Conservation (phyloP, 768 basidiomycete genomes). For the Boletus rufocinnamomeus region DNA sequence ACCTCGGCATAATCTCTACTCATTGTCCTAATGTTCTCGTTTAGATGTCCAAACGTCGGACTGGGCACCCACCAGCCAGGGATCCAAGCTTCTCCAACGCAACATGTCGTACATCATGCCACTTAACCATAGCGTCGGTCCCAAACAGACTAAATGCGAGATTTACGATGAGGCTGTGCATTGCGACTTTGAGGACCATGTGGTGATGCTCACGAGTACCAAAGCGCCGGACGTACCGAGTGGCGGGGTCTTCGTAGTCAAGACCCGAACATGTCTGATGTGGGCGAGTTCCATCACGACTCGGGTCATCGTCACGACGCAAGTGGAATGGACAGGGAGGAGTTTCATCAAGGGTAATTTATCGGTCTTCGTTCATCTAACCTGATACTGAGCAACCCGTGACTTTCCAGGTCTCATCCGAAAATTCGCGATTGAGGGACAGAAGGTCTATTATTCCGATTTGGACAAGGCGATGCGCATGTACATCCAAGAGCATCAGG, state of each 20-base stretch:
- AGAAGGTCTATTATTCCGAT: slow-evolving; percentile 81
- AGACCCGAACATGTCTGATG: slow-evolving; percentile 92
- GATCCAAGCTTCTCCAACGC: slow-evolving; percentile 71
- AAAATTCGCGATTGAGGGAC: slow-evolving; percentile 86
- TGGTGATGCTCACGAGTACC: slow-evolving; percentile 85
- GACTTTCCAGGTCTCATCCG: slow-evolving; percentile 81
- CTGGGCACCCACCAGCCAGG: slow-evolving; percentile 72
- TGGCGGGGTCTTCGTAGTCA: slow-evolving; percentile 90
- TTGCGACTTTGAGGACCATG: slow-evolving; percentile 81
- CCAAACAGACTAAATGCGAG: slow-evolving; percentile 95
- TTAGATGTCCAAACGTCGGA: slow-evolving; percentile 94
- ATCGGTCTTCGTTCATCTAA: neutral
- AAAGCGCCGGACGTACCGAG: slow-evolving; percentile 93
- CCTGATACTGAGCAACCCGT: slow-evolving; percentile 1
- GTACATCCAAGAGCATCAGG: slow-evolving; percentile 87
- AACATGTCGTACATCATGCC: slow-evolving; percentile 98
- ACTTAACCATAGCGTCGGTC: slow-evolving; percentile 82
- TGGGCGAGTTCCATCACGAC: slow-evolving; percentile 85
- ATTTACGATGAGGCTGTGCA: slow-evolving; percentile 82
- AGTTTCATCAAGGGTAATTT: slow-evolving; percentile 90
- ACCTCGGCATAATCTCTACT: no score
- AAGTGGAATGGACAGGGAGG: slow-evolving; percentile 94
- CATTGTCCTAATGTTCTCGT: neutral
- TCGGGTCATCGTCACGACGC: slow-evolving; percentile 81
- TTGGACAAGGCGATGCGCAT: slow-evolving; percentile 81